Percentiles rank a stretch among this genome's conserved stretches.
Conservation (phyloP, 108 stramenopile species). For the Conticribra guillardii region DNA sequence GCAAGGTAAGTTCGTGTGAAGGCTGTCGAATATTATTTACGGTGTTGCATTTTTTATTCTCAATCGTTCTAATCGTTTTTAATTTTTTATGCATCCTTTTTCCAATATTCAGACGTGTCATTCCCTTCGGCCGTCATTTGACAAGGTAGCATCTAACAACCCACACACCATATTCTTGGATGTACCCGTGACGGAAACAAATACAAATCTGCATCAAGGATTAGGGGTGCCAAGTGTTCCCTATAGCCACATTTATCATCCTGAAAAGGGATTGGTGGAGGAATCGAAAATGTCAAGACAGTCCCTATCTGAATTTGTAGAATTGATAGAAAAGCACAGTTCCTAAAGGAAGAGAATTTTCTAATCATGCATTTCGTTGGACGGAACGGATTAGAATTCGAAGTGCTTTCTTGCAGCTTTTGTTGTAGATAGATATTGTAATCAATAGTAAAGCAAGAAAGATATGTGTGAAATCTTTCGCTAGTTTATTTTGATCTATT, state of each 20-base stretch:
- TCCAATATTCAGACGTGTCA: conserved; percentile 55
- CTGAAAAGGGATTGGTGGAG: conserved; percentile 62
- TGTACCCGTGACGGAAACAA: conserved; percentile 70
- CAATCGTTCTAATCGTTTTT: not conserved
- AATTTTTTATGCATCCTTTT: not conserved
- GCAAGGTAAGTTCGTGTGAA: conserved; percentile 71
- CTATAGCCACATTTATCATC: conserved; percentile 73
- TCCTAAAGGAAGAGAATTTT: no score
- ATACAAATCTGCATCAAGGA: conserved; percentile 75
- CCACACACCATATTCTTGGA: conserved; percentile 65
- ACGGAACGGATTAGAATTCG: no score
- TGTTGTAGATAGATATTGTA: no score
- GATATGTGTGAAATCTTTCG: no score
- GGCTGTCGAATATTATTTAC: not conserved
- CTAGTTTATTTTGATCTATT: no score
- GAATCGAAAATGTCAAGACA: conserved; percentile 60
- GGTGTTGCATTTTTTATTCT: not conserved
- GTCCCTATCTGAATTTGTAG: conserved; percentile 37
- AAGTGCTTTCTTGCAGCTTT: no score
- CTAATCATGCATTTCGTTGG: no score
- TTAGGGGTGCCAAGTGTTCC: conserved; percentile 61
- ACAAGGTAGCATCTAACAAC: conserved; percentile 48
- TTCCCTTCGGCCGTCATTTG: conserved; percentile 56
- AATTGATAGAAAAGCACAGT: conserved; percentile 34
- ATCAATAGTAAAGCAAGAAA: no score